A percentile compares a stretch with the other conserved stretches of the same genome.
phyloP scores from a whole-genome alignment of 2,329 filamentous ascomycete species.

The Lasiodiplodia theobromae region DNA sequence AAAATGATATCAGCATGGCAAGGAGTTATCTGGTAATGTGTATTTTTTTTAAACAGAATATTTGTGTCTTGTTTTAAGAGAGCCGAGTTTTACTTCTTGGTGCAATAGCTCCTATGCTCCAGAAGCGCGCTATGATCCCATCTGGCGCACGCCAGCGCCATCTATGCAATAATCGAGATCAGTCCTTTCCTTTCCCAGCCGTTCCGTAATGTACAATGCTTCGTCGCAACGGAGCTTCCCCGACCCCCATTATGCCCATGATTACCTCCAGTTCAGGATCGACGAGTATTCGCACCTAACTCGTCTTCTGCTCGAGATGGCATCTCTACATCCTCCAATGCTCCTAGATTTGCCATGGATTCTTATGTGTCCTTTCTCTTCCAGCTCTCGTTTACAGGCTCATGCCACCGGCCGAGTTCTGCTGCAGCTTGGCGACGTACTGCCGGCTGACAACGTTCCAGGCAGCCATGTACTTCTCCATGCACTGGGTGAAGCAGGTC shows the following conservation, averaged over 20 bases:
- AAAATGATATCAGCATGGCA: constrained; percentile 4
- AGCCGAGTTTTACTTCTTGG: constrained; percentile 3
- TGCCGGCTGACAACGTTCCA: constrained; percentile 61
- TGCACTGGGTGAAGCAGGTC: constrained; percentile 59
- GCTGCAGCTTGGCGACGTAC: constrained; percentile 58
- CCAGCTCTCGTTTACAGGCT: neutral
- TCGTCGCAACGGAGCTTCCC: neutral
- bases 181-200: neutral
- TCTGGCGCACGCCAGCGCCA: constrained; percentile 6
- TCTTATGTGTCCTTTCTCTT: neutral
- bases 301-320: neutral
- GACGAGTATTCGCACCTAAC: neutral
- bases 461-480: constrained; percentile 63
- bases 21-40: constrained; percentile 1
- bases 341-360: neutral
- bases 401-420: constrained; percentile 9
- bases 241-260: neutral
- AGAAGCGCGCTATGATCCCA: constrained; percentile 1
- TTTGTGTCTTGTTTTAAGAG: neutral
- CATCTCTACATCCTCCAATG: neutral
- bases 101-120: constrained; percentile 1
- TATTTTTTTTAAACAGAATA: neutral
- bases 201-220: constrained; percentile 19
- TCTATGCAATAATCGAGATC: neutral
- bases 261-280: neutral